A percentile compares a stretch with the other conserved stretches of the same genome.
Conservation (phyloP, 2,329 filamentous ascomycete species). For the Metarhizium sp. region DNA sequence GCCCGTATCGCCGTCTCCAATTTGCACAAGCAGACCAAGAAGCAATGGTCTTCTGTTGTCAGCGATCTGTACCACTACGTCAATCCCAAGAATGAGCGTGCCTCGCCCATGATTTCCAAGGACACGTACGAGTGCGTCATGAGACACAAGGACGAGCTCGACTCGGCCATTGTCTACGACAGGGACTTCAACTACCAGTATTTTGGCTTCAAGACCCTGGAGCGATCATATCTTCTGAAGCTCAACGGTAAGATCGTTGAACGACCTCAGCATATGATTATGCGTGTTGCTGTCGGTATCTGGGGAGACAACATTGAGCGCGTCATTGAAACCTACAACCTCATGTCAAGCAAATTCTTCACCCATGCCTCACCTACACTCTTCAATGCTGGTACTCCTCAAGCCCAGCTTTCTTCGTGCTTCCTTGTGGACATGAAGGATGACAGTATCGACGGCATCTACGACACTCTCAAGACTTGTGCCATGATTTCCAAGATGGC, state of each 20-base stretch:
- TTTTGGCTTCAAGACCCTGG: conserved; percentile 98
- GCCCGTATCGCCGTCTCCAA: conserved; percentile 98
- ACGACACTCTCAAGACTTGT: conserved; percentile 97
- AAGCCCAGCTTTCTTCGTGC: conserved; percentile 91
- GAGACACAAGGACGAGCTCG: conserved; percentile 92
- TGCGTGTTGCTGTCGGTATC: conserved; percentile 96
- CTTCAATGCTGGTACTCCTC: conserved; percentile 94
- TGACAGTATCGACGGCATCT: conserved; percentile 98
- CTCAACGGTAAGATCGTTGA: conserved; percentile 94
- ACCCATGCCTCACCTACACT: conserved; percentile 96
- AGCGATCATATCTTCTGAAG: conserved; percentile 94
- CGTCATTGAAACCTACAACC: conserved; percentile 94
- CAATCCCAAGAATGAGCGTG: conserved; percentile 80
- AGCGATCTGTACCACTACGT: conserved; percentile 90
- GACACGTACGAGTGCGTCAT: conserved; percentile 87
- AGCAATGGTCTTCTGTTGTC: conserved; percentile 96
- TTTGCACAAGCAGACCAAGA: conserved; percentile 99
- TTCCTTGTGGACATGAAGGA: conserved; percentile 99
- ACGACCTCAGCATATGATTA: conserved; percentile 98
- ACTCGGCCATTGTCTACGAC: conserved; percentile 98
- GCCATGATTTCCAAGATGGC: conserved; percentile 99
- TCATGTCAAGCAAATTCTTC: conserved; percentile 98
- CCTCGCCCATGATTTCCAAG: conserved; percentile 90
- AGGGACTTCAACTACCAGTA: conserved; percentile 99
- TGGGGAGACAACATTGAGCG: conserved; percentile 92